Conservation (phyloP, 2,329 filamentous ascomycete genomes). For the Periconia sp. region DNA sequence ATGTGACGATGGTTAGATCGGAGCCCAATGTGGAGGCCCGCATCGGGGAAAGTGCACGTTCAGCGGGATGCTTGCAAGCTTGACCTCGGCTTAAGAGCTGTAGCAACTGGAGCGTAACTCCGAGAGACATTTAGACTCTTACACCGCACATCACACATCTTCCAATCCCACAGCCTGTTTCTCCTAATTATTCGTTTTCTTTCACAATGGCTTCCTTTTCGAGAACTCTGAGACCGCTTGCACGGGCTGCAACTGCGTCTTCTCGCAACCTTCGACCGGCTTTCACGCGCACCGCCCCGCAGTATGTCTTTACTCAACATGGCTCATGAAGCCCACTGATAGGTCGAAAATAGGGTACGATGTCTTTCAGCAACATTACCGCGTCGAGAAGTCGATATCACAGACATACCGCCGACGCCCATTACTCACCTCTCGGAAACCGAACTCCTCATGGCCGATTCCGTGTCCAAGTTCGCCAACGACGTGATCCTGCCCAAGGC, state of each 20-base stretch:
- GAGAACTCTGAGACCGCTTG: constrained; percentile 32
- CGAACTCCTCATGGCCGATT: constrained; percentile 84
- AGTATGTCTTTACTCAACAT: constrained; percentile 21
- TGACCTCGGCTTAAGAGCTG: constrained; percentile 14
- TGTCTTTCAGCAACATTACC: constrained; percentile 47
- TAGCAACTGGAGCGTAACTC: background rate
- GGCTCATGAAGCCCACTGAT: constrained; percentile 4
- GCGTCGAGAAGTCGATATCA: constrained; percentile 55
- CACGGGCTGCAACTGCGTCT: constrained; percentile 30
- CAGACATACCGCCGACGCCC: constrained; percentile 81
- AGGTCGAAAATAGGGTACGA: constrained; percentile 29
- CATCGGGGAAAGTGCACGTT: constrained; percentile 12
- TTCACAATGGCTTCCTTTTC: constrained; percentile 34
- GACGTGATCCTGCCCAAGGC: constrained; percentile 88
- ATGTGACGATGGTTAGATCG: constrained; percentile 6
- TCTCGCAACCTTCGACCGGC: constrained; percentile 30
- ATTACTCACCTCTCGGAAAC: constrained; percentile 92
- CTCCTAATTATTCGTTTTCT: background rate
- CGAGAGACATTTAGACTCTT: background rate
- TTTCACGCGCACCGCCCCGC: constrained; percentile 30
- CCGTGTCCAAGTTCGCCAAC: constrained; percentile 86
- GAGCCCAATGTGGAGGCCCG: background rate
- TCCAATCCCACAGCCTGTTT: background rate
- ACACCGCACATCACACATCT: constrained; percentile 1
- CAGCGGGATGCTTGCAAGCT: constrained; percentile 11